phyloP scores from a whole-genome alignment of 345 rosid genomes.

The Eucalyptus fibrosa region DNA sequence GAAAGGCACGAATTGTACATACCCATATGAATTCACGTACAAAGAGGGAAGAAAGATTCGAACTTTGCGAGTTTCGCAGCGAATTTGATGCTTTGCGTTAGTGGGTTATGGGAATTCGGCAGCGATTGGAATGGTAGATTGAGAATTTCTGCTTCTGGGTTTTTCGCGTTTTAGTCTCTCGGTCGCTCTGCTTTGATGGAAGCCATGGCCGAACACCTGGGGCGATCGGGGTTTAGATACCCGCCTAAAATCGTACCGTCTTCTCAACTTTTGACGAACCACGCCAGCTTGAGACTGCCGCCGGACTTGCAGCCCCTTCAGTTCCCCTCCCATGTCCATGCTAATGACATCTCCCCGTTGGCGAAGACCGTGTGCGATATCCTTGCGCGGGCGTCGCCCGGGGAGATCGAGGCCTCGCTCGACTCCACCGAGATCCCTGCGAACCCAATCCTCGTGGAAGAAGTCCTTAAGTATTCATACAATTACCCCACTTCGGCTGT shows the following conservation, averaged over 20 bases:
- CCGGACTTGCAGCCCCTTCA: not conserved
- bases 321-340: conserved; percentile 10
- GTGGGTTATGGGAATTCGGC: not conserved
- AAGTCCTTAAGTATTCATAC: conserved; percentile 34
- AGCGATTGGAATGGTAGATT: not conserved
- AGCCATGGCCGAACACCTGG: not conserved
- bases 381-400: conserved; percentile 8
- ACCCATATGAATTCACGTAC: not conserved
- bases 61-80: not conserved
- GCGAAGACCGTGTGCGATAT: conserved; percentile 19
- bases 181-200: not conserved
- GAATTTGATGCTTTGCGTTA: not conserved
- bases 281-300: not conserved
- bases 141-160: not conserved
- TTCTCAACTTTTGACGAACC: not conserved
- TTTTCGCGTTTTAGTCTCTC: not conserved
- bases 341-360: conserved; percentile 9
- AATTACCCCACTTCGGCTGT: conserved; percentile 18
- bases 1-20: not conserved
- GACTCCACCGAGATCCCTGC: conserved; percentile 12
- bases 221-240: not conserved
- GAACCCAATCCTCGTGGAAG: conserved; percentile 12
- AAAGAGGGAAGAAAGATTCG: not conserved
- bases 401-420: conserved; percentile 23
- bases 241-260: not conserved